Conservation (phyloP, 108 stramenopile species). For the Fragilaria crotonensis region DNA sequence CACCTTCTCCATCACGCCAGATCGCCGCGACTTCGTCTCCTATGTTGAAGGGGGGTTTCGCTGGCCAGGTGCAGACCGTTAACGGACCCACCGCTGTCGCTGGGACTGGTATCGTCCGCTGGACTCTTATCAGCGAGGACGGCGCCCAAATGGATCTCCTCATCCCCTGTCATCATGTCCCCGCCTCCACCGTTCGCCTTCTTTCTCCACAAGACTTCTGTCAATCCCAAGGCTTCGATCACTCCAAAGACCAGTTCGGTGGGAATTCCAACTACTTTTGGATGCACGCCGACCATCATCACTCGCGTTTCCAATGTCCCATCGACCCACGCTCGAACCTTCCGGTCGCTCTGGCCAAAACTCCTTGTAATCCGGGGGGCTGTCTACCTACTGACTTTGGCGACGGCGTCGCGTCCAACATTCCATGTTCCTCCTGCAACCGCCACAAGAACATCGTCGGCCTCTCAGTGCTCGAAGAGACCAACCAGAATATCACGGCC, state of each 20-base stretch:
- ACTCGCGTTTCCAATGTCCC: not conserved
- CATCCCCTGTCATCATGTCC: constrained; percentile 14
- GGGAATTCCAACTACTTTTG: constrained; percentile 1
- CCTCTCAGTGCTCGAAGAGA: not conserved
- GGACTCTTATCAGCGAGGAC: constrained; percentile 10
- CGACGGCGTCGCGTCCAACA: too few relatives aligned
- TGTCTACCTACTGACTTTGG: too few relatives aligned
- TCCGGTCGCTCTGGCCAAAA: not conserved
- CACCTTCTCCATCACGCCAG: constrained; percentile 19
- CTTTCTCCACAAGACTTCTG: constrained; percentile 15
- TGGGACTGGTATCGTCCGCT: constrained; percentile 25
- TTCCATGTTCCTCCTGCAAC: too few relatives aligned
- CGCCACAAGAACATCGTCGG: not conserved
- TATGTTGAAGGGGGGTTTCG: not conserved
- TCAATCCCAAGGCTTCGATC: not conserved
- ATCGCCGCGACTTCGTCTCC: constrained; percentile 10
- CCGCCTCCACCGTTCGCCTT: constrained; percentile 12
- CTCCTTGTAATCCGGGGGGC: too few relatives aligned
- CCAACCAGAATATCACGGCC: constrained; percentile 12
- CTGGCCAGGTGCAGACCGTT: constrained; percentile 1
- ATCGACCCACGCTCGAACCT: not conserved
- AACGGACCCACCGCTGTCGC: not conserved
- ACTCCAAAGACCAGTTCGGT: not conserved
- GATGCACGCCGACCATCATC: not conserved
- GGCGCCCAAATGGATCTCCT: not conserved